Conservation (phyloP, 805 yeast species). For the Candida gorgasii region DNA sequence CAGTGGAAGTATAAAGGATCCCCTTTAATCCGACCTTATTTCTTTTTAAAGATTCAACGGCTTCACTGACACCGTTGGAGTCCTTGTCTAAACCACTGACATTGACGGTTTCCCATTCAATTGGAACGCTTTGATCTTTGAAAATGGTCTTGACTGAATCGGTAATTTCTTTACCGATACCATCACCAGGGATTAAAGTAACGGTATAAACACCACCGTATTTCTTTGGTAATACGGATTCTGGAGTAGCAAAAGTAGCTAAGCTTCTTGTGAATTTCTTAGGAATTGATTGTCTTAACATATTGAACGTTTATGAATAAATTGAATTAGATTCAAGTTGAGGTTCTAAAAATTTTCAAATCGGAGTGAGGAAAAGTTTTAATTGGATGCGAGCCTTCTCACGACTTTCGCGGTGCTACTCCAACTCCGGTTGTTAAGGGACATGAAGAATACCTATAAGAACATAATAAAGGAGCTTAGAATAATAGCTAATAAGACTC, state of each 20-base stretch:
- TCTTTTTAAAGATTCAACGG: slow-evolving; percentile 88
- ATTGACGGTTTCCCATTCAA: slow-evolving; percentile 78
- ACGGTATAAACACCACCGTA: slow-evolving; percentile 95
- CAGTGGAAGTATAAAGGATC: slow-evolving; percentile 87
- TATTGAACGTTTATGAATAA: slow-evolving; percentile 25
- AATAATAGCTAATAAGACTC: slow-evolving; percentile 34
- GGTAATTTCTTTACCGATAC: slow-evolving; percentile 95
- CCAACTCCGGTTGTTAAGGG: background rate
- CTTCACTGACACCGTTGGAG: slow-evolving; percentile 77
- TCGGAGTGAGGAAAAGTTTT: slow-evolving; percentile 10
- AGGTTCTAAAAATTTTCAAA: slow-evolving; percentile 9
- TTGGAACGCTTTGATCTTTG: slow-evolving; percentile 83
- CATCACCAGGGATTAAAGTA: slow-evolving; percentile 96
- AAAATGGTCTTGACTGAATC: slow-evolving; percentile 91
- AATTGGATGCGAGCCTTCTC: slow-evolving; percentile 4
- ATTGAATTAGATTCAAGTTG: slow-evolving; percentile 4
- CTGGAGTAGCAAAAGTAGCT: slow-evolving; percentile 63
- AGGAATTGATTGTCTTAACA: slow-evolving; percentile 9
- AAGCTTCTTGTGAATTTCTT: slow-evolving; percentile 33
- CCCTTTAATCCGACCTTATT: slow-evolving; percentile 97
- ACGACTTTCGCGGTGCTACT: slow-evolving; percentile 2
- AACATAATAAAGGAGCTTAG: slow-evolving; percentile 42
- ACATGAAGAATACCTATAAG: slow-evolving; percentile 13
- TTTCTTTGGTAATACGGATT: slow-evolving; percentile 75
- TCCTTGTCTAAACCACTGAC: slow-evolving; percentile 49